Conservation (phyloP, 2,329 filamentous ascomycete species). For the Exophiala xenobiotica region DNA sequence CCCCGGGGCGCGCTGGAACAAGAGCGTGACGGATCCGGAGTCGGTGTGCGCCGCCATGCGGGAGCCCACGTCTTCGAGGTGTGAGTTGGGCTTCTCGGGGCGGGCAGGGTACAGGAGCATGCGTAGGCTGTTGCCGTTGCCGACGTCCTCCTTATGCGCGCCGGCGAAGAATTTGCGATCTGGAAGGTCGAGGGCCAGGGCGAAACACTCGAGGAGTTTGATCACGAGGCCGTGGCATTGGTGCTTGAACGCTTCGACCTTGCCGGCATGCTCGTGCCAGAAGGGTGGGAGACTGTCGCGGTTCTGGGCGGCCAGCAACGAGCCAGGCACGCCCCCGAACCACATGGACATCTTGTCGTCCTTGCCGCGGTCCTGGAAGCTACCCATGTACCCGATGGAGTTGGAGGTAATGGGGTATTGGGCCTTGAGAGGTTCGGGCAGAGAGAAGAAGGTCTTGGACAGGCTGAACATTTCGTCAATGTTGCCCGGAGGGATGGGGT, state of each 20-base stretch:
- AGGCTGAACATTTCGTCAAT: constrained; percentile 63
- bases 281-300: constrained; percentile 23
- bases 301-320: constrained; percentile 15
- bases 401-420: constrained; percentile 27
- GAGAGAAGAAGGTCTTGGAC: constrained; percentile 69
- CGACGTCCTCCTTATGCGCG: constrained; percentile 60
- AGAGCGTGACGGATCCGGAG: constrained; percentile 53
- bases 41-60: constrained; percentile 58
- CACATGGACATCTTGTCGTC: constrained; percentile 32
- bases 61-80: constrained; percentile 2
- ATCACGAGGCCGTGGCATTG: constrained; percentile 26
- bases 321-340: constrained; percentile 26
- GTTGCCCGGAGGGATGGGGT: constrained; percentile 62
- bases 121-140: constrained; percentile 65
- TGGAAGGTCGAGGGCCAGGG: constrained; percentile 70
- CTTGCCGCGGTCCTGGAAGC: constrained; percentile 25
- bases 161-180: constrained; percentile 68
- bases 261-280: constrained; percentile 25
- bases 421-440: constrained; percentile 60
- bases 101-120: constrained; percentile 70
- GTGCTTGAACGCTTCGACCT: constrained; percentile 29
- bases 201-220: constrained; percentile 57
- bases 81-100: constrained; percentile 6
- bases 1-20: constrained; percentile 58
- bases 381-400: constrained; percentile 26